These are phyloP conservation scores for Trichoderma afroharzianum DNA, from an alignment of 2,329 filamentous ascomycete genomes.

Conservation along the genomic window DNA sequence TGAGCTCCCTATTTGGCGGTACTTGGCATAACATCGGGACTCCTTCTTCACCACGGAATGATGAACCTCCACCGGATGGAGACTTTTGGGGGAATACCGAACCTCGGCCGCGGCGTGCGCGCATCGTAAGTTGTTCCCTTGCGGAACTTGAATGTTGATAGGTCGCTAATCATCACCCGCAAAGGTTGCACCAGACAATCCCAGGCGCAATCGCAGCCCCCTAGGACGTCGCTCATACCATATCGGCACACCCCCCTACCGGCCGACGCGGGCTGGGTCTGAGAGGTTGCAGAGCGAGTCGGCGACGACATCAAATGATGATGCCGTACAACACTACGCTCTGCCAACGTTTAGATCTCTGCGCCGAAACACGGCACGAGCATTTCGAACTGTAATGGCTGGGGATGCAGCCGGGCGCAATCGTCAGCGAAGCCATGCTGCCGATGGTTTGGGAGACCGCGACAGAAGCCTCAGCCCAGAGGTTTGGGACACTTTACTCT, in stretches of 20 bases:
- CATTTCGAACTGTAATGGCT: neutral
- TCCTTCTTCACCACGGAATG: slow-evolving; percentile 16
- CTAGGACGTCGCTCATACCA: neutral
- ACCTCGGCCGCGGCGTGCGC: slow-evolving; percentile 22
- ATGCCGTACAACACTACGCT: neutral
- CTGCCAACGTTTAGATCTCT: neutral
- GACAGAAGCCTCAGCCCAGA: slow-evolving; percentile 77
- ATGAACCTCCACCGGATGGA: slow-evolving; percentile 13
- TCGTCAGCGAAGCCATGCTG: slow-evolving; percentile 15
- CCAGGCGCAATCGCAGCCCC: neutral
- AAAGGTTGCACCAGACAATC: slow-evolving; percentile 15
- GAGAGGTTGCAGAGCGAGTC: neutral
- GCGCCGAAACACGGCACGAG: slow-evolving; percentile 3
- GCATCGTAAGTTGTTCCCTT: slow-evolving; percentile 23
- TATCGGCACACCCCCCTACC: neutral
- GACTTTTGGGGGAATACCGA: slow-evolving; percentile 28
- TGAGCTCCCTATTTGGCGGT: slow-evolving; percentile 26
- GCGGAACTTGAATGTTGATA: neutral
- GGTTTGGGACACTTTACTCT: slow-evolving; percentile 76
- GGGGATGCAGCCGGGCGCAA: neutral
- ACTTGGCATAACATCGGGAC: slow-evolving; percentile 19
- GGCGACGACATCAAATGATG: neutral
- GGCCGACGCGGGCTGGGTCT: neutral
- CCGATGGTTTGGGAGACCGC: slow-evolving; percentile 80
- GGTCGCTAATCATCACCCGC: neutral